A percentile compares a stretch with the other conserved stretches of the same genome.
phyloP scores from a whole-genome alignment of 345 rosid species.

The Chamaenerion angustifolium region DNA sequence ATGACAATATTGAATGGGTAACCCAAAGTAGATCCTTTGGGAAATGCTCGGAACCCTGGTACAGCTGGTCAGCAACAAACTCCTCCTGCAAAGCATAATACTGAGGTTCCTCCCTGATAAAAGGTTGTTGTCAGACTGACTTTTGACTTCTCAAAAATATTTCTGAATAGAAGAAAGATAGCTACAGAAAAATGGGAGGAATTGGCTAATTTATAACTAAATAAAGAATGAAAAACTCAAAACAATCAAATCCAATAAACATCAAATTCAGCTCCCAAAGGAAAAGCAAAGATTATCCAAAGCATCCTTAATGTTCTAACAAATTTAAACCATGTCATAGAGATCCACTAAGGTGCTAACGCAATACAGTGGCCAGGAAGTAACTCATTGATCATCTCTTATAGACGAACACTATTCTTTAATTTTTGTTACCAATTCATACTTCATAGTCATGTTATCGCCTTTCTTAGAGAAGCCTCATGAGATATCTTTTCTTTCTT shows the following conservation, averaged over 20 bases:
- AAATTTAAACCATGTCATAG: too few relatives aligned
- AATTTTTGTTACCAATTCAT: too few relatives aligned
- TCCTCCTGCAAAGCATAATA: slow-evolving; percentile 73
- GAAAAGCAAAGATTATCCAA: too few relatives aligned
- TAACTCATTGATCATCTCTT: too few relatives aligned
- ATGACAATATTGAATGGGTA: slow-evolving; percentile 44
- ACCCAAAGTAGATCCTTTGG: slow-evolving; percentile 61
- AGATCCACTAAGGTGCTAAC: too few relatives aligned
- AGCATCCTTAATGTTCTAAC: too few relatives aligned
- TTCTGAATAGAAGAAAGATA: neutral
- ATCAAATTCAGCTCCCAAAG: too few relatives aligned
- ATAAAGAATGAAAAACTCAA: neutral
- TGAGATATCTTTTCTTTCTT: too few relatives aligned
- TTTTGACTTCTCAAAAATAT: neutral
- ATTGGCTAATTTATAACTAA: neutral
- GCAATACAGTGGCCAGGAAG: too few relatives aligned
- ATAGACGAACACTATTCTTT: too few relatives aligned
- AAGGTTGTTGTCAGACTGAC: slow-evolving; percentile 11
- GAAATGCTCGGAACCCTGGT: slow-evolving; percentile 56
- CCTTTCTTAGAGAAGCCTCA: too few relatives aligned
- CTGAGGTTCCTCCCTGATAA: slow-evolving; percentile 53
- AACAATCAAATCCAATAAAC: neutral
- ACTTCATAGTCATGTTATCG: too few relatives aligned
- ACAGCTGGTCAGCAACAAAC: slow-evolving; percentile 75
- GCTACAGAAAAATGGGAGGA: neutral